A percentile compares a stretch with the other conserved stretches of the same genome.
Conservation (phyloP, 352 stramenopile genomes). For the Phytophthora citricola region DNA sequence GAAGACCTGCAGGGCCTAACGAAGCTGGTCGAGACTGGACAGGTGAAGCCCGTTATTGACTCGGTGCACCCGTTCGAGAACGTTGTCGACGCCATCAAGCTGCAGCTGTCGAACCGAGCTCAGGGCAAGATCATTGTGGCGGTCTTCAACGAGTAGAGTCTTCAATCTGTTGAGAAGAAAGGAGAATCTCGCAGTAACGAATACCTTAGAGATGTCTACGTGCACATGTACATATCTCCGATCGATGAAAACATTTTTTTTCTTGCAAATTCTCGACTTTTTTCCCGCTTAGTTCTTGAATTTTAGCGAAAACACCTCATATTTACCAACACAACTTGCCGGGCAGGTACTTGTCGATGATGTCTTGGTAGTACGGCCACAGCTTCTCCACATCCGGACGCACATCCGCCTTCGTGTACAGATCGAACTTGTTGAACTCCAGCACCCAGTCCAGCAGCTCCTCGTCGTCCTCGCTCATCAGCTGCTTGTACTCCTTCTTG, state of each 20-base stretch:
- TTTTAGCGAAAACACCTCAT: too few species aligned
- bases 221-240: too few species aligned
- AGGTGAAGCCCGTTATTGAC: constrained; percentile 48
- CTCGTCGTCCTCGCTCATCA: constrained; percentile 90
- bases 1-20: constrained; percentile 19
- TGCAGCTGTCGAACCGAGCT: constrained; percentile 54
- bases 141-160: constrained; percentile 30
- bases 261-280: neutral
- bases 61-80: constrained; percentile 59
- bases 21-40: constrained; percentile 32
- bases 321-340: constrained; percentile 77
- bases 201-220: too few species aligned
- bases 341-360: constrained; percentile 93
- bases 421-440: constrained; percentile 94
- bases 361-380: constrained; percentile 92
- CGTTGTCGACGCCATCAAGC: constrained; percentile 50
- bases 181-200: neutral
- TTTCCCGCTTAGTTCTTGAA: too few species aligned
- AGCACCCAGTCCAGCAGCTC: constrained; percentile 92
- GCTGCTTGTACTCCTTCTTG: constrained; percentile 90
- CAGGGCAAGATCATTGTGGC: constrained; percentile 74
- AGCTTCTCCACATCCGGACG: constrained; percentile 83
- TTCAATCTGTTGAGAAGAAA: neutral
- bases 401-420: constrained; percentile 93
- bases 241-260: too few species aligned